These are phyloP conservation scores for Lactifluus pinguis DNA, from an alignment of 768 basidiomycete genomes.

Conservation along the genomic window DNA sequence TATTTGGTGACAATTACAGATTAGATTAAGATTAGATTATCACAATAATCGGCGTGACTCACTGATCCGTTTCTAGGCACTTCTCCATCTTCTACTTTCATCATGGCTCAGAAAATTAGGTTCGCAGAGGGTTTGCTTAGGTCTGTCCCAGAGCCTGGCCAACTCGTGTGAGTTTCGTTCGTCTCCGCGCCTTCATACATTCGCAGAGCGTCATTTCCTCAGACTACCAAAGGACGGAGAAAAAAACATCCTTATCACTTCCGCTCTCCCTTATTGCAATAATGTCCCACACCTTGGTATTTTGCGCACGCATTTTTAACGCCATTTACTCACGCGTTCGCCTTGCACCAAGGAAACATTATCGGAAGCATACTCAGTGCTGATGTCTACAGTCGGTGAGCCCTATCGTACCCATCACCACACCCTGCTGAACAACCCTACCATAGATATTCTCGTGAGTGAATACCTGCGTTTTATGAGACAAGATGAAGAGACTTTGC, in stretches of 20 bases:
- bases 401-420: slow-evolving; percentile 15
- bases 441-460: slow-evolving; percentile 53
- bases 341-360: slow-evolving; percentile 55
- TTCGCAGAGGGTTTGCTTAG: slow-evolving; percentile 37
- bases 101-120: slow-evolving; percentile 34
- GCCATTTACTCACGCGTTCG: not conserved
- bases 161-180: slow-evolving; percentile 32
- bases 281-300: slow-evolving; percentile 93
- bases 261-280: slow-evolving; percentile 93
- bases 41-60: not conserved
- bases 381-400: slow-evolving; percentile 90
- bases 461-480: not conserved
- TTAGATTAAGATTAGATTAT: not conserved
- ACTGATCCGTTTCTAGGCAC: not conserved
- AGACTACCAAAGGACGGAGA: slow-evolving; percentile 80
- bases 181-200: not conserved
- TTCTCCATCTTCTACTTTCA: not conserved
- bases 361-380: slow-evolving; percentile 96
- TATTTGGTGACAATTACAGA: not conserved
- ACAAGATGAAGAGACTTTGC: slow-evolving; percentile 8
- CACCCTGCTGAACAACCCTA: not conserved
- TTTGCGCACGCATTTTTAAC: slow-evolving; percentile 21
- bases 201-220: slow-evolving; percentile 5
- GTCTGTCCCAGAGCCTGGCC: slow-evolving; percentile 33
- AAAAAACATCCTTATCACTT: slow-evolving; percentile 85